These are phyloP conservation scores for Trametopsis cervina DNA, from an alignment of 768 basidiomycete species.

Conservation along the genomic window DNA sequence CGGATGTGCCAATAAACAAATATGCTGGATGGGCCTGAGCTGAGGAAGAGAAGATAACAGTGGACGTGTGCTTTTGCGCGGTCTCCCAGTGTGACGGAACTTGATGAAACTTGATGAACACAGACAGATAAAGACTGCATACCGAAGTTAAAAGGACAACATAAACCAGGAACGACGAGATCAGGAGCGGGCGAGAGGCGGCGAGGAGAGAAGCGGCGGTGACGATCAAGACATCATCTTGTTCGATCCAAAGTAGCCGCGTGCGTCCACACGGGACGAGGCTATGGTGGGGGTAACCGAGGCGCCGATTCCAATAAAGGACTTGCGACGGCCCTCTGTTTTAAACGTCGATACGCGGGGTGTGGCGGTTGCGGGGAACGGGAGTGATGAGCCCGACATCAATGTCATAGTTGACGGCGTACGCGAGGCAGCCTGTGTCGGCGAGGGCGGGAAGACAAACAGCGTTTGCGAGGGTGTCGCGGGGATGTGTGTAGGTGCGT, in stretches of 20 bases:
- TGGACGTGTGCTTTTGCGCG: too few species aligned
- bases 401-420: constrained; percentile 82
- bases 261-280: constrained; percentile 76
- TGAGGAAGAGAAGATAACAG: too few species aligned
- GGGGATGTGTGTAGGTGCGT: constrained; percentile 17
- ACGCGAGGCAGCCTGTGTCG: constrained; percentile 32
- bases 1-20: not conserved
- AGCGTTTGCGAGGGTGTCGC: constrained; percentile 74
- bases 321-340: constrained; percentile 58
- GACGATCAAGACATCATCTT: not conserved
- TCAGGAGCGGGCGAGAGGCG: too few species aligned
- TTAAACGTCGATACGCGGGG: constrained; percentile 64
- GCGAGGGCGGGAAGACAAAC: constrained; percentile 83
- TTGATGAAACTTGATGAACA: too few species aligned
- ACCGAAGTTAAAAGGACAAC: not conserved
- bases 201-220: too few species aligned
- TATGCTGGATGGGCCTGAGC: not conserved
- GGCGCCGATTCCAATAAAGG: constrained; percentile 65
- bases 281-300: constrained; percentile 74
- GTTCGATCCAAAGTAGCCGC: constrained; percentile 58
- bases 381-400: constrained; percentile 51
- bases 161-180: not conserved
- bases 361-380: constrained; percentile 55
- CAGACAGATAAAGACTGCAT: not conserved
- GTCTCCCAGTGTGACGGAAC: too few species aligned